Evolutionary conservation across 2,329 filamentous ascomycete genomes (phyloP).

Genomic region (Cladosporium sp.): DNA sequence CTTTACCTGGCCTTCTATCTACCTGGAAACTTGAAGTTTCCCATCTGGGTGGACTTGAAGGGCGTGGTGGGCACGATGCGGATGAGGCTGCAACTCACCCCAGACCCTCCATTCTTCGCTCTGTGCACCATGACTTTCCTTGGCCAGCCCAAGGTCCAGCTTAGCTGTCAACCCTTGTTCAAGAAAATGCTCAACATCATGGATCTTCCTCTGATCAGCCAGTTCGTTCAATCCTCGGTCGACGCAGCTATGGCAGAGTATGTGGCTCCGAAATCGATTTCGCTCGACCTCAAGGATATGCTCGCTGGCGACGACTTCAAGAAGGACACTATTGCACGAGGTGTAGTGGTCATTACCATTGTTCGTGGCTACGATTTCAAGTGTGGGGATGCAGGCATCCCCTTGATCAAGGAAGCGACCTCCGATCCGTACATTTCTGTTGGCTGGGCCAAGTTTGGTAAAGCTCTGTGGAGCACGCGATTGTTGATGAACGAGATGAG

Average conservation of each 20-base stretch:
- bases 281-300: conserved; percentile 75
- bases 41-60: conserved; percentile 74
- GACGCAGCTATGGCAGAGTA: conserved; percentile 75
- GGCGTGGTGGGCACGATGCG: conserved; percentile 72
- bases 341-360: conserved; percentile 67
- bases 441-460: conserved; percentile 77
- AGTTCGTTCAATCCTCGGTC: conserved; percentile 73
- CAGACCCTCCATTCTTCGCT: conserved; percentile 76
- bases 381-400: conserved; percentile 66
- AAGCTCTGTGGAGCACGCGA: conserved; percentile 66
- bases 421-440: conserved; percentile 73
- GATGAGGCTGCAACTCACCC: conserved; percentile 69
- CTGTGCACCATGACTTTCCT: conserved; percentile 73
- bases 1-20: conserved; percentile 73
- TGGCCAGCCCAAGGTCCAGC: conserved; percentile 71
- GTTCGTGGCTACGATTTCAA: conserved; percentile 71
- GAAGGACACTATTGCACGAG: conserved; percentile 67
- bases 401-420: conserved; percentile 60
- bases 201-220: conserved; percentile 72
- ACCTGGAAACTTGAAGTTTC: conserved; percentile 56
- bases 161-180: conserved; percentile 70
- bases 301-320: conserved; percentile 77
- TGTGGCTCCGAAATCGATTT: conserved; percentile 74
- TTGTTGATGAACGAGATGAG: conserved; percentile 67
- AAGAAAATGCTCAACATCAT: conserved; percentile 72